Conservation (phyloP, 805 yeast genomes). For the Helenozyma rhizophorensis region DNA sequence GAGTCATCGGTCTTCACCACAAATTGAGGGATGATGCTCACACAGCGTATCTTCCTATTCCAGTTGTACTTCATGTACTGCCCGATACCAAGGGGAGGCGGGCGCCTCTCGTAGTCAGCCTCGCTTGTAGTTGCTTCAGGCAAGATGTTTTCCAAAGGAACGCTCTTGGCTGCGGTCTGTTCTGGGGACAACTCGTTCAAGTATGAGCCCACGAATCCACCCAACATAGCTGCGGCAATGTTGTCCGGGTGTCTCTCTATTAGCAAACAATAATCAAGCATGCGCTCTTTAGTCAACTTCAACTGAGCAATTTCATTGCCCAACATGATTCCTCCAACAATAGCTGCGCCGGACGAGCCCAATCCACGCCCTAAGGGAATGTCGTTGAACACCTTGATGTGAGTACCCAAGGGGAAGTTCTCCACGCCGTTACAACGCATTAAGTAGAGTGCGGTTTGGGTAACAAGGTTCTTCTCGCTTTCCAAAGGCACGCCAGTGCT, state of each 20-base stretch:
- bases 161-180: conserved; percentile 71
- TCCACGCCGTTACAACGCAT: conserved; percentile 76
- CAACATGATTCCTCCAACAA: conserved; percentile 90
- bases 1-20: conserved; percentile 92
- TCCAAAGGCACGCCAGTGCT: conserved; percentile 72
- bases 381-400: conserved; percentile 76
- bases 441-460: conserved; percentile 89
- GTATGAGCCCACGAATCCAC: conserved; percentile 96
- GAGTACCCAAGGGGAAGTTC: conserved; percentile 80
- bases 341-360: conserved; percentile 98
- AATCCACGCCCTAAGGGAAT: conserved; percentile 96
- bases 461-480: conserved; percentile 79
- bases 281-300: conserved; percentile 67
- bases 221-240: conserved; percentile 98
- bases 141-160: conserved; percentile 80
- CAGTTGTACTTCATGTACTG: conserved; percentile 82
- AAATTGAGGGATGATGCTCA: conserved; percentile 89
- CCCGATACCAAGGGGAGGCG: conserved; percentile 84
- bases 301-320: conserved; percentile 82
- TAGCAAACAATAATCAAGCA: conserved; percentile 93
- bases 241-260: conserved; percentile 98
- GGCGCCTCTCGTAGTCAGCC: conserved; percentile 26
- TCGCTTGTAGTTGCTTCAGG: conserved; percentile 71
- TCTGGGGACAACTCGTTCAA: conserved; percentile 71
- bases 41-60: conserved; percentile 77